A percentile compares a stretch with the other conserved stretches of the same genome.
Evolutionary conservation across 1,284 basidiomycete genomes (phyloP).

Genomic region (Sanguinoderma infundibulare): DNA sequence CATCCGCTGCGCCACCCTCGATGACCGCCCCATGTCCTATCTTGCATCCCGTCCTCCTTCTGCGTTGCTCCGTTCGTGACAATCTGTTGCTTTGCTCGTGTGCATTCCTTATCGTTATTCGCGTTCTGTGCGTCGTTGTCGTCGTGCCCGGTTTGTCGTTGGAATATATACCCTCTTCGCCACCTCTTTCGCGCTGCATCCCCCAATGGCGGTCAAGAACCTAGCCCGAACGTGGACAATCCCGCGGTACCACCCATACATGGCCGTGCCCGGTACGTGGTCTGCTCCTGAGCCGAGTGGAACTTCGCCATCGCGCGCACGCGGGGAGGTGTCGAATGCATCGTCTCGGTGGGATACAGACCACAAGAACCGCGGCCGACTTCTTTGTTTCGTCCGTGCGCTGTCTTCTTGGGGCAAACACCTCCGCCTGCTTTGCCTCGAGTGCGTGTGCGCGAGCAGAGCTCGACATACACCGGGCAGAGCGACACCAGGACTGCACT

Average conservation of each 20-base stretch:
- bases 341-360: too few species aligned
- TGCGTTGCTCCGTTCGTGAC: neutral
- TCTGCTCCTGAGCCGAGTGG: too few species aligned
- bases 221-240: neutral
- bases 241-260: neutral
- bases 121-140: neutral
- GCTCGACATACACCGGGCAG: too few species aligned
- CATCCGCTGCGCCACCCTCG: neutral
- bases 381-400: too few species aligned
- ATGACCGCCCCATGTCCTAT: neutral
- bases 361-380: too few species aligned
- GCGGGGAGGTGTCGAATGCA: too few species aligned
- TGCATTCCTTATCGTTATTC: slow-evolving; percentile 3
- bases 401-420: too few species aligned
- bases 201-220: neutral
- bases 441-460: too few species aligned
- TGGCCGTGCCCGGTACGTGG: too few species aligned
- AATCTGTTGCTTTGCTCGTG: neutral
- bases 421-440: too few species aligned
- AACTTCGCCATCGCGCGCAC: too few species aligned
- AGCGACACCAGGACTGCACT: too few species aligned
- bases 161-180: neutral
- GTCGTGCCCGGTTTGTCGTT: neutral
- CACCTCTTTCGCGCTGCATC: neutral
- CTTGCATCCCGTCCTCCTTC: neutral